Conservation (phyloP, 73 alveolate genomes). For the Diophrys appendiculata region DNA sequence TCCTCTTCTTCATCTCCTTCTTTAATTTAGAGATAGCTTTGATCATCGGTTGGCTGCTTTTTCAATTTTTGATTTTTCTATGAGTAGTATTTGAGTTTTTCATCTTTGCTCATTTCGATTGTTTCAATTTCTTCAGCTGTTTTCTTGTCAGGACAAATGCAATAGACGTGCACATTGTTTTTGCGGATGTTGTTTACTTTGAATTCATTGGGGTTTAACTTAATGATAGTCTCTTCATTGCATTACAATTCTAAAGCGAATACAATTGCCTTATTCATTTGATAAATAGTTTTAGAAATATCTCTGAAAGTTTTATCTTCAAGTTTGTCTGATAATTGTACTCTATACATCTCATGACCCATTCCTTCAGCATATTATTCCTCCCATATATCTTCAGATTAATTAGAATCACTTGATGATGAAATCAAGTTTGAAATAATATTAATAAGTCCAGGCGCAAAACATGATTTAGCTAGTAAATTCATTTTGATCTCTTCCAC, state of each 20-base stretch:
- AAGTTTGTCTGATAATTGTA: conserved; percentile 50
- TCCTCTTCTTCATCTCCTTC: conserved; percentile 41
- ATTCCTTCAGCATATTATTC: conserved; percentile 81
- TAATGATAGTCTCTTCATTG: conserved; percentile 75
- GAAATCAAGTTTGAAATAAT: conserved; percentile 69
- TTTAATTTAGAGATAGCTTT: neutral
- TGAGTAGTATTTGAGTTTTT: conserved; percentile 37
- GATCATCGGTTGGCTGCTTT: conserved; percentile 10
- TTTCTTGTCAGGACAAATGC: conserved; percentile 60
- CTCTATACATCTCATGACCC: conserved; percentile 85
- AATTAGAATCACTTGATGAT: conserved; percentile 35
- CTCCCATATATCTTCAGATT: conserved; percentile 76
- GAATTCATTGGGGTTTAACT: conserved; percentile 78
- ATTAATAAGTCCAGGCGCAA: conserved; percentile 84
- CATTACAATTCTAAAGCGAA: conserved; percentile 83
- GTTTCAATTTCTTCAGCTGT: conserved; percentile 61
- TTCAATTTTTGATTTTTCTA: conserved; percentile 18
- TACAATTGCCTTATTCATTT: conserved; percentile 73
- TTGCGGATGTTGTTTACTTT: conserved; percentile 46
- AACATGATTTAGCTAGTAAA: conserved; percentile 82
- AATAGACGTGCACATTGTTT: conserved; percentile 53
- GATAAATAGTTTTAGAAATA: conserved; percentile 69
- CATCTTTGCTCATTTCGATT: conserved; percentile 58
- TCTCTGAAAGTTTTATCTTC: conserved; percentile 65
- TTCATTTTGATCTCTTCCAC: conserved; percentile 89